Conservation (phyloP, 2,329 filamentous ascomycete species). For the Talaromyces sp. region DNA sequence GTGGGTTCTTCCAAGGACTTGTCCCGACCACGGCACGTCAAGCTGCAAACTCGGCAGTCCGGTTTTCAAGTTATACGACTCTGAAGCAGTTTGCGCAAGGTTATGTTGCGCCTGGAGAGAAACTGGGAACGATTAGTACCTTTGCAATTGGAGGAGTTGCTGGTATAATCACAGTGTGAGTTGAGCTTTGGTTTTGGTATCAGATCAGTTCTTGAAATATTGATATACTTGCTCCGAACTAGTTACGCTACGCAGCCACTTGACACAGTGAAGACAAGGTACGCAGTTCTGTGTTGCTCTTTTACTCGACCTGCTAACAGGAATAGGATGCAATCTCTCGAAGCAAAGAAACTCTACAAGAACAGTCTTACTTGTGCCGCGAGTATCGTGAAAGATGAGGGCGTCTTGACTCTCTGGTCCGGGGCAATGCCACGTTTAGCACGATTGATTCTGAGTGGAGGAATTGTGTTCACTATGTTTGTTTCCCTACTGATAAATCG, state of each 20-base stretch:
- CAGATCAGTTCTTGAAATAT: not conserved
- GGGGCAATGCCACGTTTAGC: slow-evolving; percentile 82
- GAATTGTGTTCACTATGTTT: slow-evolving; percentile 93
- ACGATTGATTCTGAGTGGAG: slow-evolving; percentile 81
- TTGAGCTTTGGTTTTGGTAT: not conserved
- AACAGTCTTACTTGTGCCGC: slow-evolving; percentile 81
- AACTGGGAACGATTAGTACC: slow-evolving; percentile 78
- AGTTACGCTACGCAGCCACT: slow-evolving; percentile 60
- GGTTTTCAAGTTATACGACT: slow-evolving; percentile 86
- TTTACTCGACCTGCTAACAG: slow-evolving; percentile 12
- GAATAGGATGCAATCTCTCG: slow-evolving; percentile 84
- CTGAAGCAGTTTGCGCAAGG: slow-evolving; percentile 86
- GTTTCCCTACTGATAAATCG: slow-evolving; percentile 15
- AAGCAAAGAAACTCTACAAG: slow-evolving; percentile 73
- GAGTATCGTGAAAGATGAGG: slow-evolving; percentile 83
- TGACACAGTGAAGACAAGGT: slow-evolving; percentile 88
- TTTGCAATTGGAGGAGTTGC: slow-evolving; percentile 88
- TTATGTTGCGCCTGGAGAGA: slow-evolving; percentile 91
- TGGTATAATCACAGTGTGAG: slow-evolving; percentile 83
- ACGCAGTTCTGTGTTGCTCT: slow-evolving; percentile 6
- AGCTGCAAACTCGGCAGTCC: slow-evolving; percentile 85
- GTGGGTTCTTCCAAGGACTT: slow-evolving; percentile 96
- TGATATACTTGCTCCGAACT: not conserved
- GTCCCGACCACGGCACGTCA: slow-evolving; percentile 91
- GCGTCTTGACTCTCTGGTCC: slow-evolving; percentile 86